Base-by-base conservation (phyloP, 2,329 filamentous ascomycete genomes). In the Apiospora malaysiana region DNA sequence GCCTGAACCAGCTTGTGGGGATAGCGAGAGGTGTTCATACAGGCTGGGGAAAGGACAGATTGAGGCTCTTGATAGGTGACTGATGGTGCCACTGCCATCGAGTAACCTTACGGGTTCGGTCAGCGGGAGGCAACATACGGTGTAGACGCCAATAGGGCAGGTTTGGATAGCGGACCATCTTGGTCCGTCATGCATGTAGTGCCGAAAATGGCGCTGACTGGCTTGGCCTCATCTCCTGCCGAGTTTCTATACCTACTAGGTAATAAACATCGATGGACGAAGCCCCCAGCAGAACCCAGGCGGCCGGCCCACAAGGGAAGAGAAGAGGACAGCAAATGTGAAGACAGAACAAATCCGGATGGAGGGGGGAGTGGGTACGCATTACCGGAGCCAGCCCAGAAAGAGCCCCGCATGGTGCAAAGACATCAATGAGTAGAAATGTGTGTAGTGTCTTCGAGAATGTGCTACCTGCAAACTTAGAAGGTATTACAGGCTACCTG, bases 381-480 rank as follows among this genome's bases (percentile, higher is more conserved):
- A 59, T 37, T 59, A 59, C 25, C 25, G 51, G 51, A 56, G 51
- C 51, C 25, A 56, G 51, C 25, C 51, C 51, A 56, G 25, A 27
- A n/a, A 27, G n/a, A n/a, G 27, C 56, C 56, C 40, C 65, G 23
- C 37, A 46, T 40, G 45, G 23, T 18, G 65, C 65, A 32, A 66
- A 66, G 40, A 66, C n/a, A n/a, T 42, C 8, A 42, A 40, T 12
- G 40, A 7, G 25, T 46, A 42, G 40, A 47, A 46, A 37, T 45
- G 40, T 47, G 14, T 45, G 40, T 47, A 37, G 45, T 42, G 46
- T 45, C 67, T 68, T 68, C 67, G 67, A 68, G 67, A 68, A 68
- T 51, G 67, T 68, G 46, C 67, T 37, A 68, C n/a, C 6, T 68
- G 27, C 66, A 49, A 32, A 6, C 32, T n/a, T n/a, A n/a, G n/a